Percentiles rank a stretch among this genome's conserved stretches.
phyloP scores from a whole-genome alignment of 2,329 filamentous ascomycete species.

The Zymoseptoria brevis region DNA sequence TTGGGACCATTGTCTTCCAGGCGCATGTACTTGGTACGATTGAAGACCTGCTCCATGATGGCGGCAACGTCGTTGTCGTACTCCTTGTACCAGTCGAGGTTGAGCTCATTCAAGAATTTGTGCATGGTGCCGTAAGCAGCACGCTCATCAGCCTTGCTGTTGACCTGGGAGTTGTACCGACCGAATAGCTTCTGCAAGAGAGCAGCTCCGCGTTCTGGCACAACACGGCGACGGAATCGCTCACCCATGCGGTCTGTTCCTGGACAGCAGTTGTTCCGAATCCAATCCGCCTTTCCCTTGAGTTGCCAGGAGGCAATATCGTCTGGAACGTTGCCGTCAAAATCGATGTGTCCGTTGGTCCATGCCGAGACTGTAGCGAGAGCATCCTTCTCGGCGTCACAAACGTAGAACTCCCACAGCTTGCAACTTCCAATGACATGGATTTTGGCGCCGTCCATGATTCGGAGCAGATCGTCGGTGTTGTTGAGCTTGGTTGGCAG shows the following conservation, averaged over 20 bases:
- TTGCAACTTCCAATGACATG: constrained; percentile 69
- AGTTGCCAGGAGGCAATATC: constrained; percentile 49
- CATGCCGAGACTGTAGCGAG: constrained; percentile 64
- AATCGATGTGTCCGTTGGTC: constrained; percentile 51
- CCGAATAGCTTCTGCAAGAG: constrained; percentile 63
- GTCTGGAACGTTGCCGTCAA: constrained; percentile 47
- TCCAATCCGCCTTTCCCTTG: constrained; percentile 54
- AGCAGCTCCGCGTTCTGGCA: constrained; percentile 62
- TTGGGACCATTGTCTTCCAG: constrained; percentile 89
- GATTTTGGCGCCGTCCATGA: constrained; percentile 79
- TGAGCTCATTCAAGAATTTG: constrained; percentile 71
- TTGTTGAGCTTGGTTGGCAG: constrained; percentile 67
- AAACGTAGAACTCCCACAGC: constrained; percentile 88
- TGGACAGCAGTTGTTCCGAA: constrained; percentile 60
- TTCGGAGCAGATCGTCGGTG: constrained; percentile 62
- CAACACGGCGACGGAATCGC: constrained; percentile 63
- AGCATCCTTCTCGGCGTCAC: constrained; percentile 68
- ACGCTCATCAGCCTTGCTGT: constrained; percentile 44
- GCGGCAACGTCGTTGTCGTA: constrained; percentile 77
- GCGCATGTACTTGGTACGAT: constrained; percentile 88
- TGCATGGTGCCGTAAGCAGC: constrained; percentile 45
- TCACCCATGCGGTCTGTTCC: constrained; percentile 70
- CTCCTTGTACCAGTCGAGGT: constrained; percentile 82
- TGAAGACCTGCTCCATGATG: constrained; percentile 85
- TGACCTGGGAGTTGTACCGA: constrained; percentile 50